A percentile compares a stretch with the other conserved stretches of the same genome.
These are phyloP conservation scores for Starmerella kuoi DNA, from an alignment of 805 yeast genomes.

Conservation along the genomic window DNA sequence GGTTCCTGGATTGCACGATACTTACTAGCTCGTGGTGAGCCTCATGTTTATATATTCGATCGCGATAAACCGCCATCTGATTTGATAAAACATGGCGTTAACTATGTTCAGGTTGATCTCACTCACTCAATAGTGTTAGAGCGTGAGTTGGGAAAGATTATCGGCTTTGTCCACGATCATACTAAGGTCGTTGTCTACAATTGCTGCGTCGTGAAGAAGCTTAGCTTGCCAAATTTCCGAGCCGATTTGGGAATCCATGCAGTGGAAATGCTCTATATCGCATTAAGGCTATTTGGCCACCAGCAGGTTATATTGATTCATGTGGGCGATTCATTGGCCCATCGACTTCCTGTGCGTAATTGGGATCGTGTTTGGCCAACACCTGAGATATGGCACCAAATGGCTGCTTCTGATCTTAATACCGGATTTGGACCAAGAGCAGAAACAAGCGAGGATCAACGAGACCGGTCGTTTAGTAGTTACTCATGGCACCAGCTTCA, in stretches of 20 bases:
- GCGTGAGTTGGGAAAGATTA: slow-evolving; percentile 9
- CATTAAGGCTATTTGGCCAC: slow-evolving; percentile 9
- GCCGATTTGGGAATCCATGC: slow-evolving; percentile 25
- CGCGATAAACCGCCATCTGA: slow-evolving; percentile 22
- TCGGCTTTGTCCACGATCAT: slow-evolving; percentile 1
- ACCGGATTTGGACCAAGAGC: not conserved
- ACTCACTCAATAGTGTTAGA: slow-evolving; percentile 12
- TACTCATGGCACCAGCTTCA: slow-evolving; percentile 25
- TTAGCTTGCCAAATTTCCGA: slow-evolving; percentile 26
- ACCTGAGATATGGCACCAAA: slow-evolving; percentile 12
- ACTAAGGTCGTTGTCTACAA: slow-evolving; percentile 20
- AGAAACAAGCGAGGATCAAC: slow-evolving; percentile 3
- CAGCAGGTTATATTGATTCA: slow-evolving; percentile 16
- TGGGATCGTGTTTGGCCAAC: slow-evolving; percentile 17
- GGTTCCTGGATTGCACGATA: slow-evolving; percentile 28
- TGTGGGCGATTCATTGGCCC: slow-evolving; percentile 22
- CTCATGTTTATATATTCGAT: slow-evolving; percentile 21
- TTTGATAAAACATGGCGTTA: slow-evolving; percentile 22
- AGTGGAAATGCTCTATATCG: slow-evolving; percentile 17
- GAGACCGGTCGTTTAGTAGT: slow-evolving; percentile 20
- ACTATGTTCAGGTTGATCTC: slow-evolving; percentile 15
- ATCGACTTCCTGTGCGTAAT: slow-evolving; percentile 17
- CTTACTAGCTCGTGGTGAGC: slow-evolving; percentile 23
- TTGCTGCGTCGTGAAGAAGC: slow-evolving; percentile 19
- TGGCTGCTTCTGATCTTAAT: slow-evolving; percentile 3